Conservation (phyloP, 164 flowering plant genomes). For the Tetrastigma voinierianum region DNA sequence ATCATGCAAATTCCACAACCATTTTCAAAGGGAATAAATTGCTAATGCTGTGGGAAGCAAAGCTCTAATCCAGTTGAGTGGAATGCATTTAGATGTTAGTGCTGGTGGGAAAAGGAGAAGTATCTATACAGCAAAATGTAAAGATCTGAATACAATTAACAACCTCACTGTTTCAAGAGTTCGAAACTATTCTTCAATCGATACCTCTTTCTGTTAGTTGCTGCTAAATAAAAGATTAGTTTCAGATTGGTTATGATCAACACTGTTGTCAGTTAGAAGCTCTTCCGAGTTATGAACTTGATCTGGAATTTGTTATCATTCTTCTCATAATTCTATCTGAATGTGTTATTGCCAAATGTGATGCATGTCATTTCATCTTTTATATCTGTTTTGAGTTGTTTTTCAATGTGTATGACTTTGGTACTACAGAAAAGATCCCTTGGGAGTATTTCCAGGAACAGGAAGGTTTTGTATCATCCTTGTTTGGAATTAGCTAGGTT, state of each 20-base stretch:
- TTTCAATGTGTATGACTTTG: too few species aligned
- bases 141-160: constrained; percentile 14
- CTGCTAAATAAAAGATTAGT: constrained; percentile 8
- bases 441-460: too few species aligned
- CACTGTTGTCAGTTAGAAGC: too few species aligned
- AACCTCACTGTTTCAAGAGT: constrained; percentile 10
- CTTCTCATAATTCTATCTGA: too few species aligned
- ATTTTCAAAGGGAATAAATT: constrained; percentile 18
- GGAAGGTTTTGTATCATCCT: too few species aligned
- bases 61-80: constrained; percentile 1
- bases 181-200: constrained; percentile 14
- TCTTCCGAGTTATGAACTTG: too few species aligned
- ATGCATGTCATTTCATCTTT: too few species aligned
- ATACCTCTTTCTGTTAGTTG: constrained; percentile 1
- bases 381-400: too few species aligned
- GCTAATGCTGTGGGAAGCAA: constrained; percentile 9
- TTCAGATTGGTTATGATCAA: constrained; percentile 10
- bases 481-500: too few species aligned
- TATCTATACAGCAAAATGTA: constrained; percentile 23
- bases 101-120: constrained; percentile 5
- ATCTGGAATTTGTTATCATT: too few species aligned
- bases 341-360: too few species aligned
- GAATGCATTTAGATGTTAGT: constrained; percentile 10
- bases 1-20: constrained; percentile 8
- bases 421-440: too few species aligned